Conservation (phyloP, 768 basidiomycete species). For the Suillus sp. region DNA sequence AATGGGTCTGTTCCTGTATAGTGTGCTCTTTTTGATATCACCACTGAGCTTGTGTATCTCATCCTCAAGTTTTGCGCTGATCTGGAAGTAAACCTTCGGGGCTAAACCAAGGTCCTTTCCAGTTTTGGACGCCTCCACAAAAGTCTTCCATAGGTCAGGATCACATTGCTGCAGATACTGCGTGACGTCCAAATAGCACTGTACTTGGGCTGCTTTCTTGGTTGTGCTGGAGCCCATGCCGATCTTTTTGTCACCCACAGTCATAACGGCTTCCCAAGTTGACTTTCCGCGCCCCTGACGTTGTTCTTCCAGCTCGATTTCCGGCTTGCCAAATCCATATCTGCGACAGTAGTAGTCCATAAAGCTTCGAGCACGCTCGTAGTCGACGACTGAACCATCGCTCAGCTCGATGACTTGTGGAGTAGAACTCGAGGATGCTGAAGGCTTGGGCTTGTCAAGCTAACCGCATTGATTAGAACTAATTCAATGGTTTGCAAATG, state of each 20-base stretch:
- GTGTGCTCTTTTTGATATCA: slow-evolving; percentile 60
- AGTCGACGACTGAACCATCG: slow-evolving; percentile 63
- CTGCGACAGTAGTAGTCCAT: slow-evolving; percentile 94
- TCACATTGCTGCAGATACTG: slow-evolving; percentile 88
- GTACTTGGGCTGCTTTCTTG: slow-evolving; percentile 73
- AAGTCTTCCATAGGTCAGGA: slow-evolving; percentile 74
- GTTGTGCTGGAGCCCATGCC: slow-evolving; percentile 69
- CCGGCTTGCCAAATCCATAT: slow-evolving; percentile 73
- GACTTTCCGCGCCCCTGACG: slow-evolving; percentile 28
- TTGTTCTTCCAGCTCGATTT: slow-evolving; percentile 54
- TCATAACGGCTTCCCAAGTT: slow-evolving; percentile 74
- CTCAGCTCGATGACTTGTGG: slow-evolving; percentile 44
- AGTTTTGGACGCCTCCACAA: slow-evolving; percentile 57
- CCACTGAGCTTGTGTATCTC: slow-evolving; percentile 69
- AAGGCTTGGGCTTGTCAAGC: slow-evolving; percentile 35
- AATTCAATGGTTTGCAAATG: slow-evolving; percentile 2
- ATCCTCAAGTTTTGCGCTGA: slow-evolving; percentile 65
- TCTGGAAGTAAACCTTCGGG: slow-evolving; percentile 65
- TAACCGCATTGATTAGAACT: slow-evolving; percentile 16
- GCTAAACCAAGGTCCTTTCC: slow-evolving; percentile 74
- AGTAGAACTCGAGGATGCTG: slow-evolving; percentile 9
- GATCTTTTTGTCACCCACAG: slow-evolving; percentile 76
- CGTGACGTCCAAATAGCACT: slow-evolving; percentile 86
- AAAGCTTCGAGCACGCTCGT: slow-evolving; percentile 80
- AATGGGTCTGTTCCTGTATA: slow-evolving; percentile 68